Conservation (phyloP, 768 basidiomycete species). For the Boletus sp. region DNA sequence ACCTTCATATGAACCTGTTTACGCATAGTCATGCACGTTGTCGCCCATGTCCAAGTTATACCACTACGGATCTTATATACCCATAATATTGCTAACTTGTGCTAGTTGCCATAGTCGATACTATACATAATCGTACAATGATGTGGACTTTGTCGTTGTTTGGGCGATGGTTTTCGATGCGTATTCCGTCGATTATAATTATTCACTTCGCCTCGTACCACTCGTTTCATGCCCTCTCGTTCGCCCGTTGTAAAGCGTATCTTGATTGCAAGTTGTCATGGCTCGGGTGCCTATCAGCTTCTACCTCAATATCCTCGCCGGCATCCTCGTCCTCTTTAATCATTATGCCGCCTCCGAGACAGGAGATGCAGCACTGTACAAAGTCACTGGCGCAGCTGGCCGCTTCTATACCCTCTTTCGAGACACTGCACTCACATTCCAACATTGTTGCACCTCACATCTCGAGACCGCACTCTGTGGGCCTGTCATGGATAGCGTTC, state of each 20-base stretch:
- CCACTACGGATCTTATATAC: background rate
- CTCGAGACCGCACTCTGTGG: conserved; percentile 3
- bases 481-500: background rate
- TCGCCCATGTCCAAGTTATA: background rate
- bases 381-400: conserved; percentile 15
- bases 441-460: conserved; percentile 1
- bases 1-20: conserved; percentile 39
- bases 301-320: conserved; percentile 18
- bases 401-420: conserved; percentile 16
- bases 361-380: conserved; percentile 18
- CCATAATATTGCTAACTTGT: background rate
- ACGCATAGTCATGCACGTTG: background rate
- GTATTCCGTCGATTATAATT: background rate
- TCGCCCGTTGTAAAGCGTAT: background rate
- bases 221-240: background rate
- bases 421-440: conserved; percentile 1
- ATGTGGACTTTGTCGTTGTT: background rate
- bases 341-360: conserved; percentile 16
- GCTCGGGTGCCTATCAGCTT: conserved; percentile 13
- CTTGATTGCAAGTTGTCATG: background rate
- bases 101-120: background rate
- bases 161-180: background rate
- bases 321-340: conserved; percentile 17
- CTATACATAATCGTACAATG: background rate
- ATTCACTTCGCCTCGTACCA: background rate